phyloP scores from a whole-genome alignment of 1,139 yeast species.

The Hyphopichia buzzinii region DNA sequence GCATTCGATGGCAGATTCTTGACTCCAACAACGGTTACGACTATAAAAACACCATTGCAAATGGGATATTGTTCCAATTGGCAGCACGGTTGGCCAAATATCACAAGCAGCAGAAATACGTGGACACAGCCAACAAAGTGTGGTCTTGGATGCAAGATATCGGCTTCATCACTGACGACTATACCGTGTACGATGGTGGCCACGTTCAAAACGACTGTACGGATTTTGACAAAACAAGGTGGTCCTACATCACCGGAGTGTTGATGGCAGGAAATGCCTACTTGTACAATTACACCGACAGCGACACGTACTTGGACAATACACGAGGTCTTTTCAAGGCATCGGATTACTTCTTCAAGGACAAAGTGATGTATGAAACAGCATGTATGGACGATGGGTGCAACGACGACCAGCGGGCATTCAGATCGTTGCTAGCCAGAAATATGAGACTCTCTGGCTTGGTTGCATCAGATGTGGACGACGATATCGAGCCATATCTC shows the following conservation, averaged over 20 bases:
- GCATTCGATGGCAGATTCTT: constrained; percentile 7
- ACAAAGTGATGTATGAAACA: constrained; percentile 59
- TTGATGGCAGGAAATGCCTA: constrained; percentile 80
- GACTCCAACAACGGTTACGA: constrained; percentile 30
- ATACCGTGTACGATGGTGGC: constrained; percentile 73
- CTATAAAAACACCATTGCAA: constrained; percentile 68
- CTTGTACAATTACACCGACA: constrained; percentile 70
- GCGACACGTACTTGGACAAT: constrained; percentile 65
- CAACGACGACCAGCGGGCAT: constrained; percentile 86
- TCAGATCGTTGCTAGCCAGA: constrained; percentile 78
- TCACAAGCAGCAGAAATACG: constrained; percentile 57
- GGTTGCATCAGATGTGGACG: constrained; percentile 62
- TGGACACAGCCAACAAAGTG: constrained; percentile 54
- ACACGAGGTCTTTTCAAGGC: constrained; percentile 50
- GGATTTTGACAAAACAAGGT: constrained; percentile 55
- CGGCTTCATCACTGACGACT: constrained; percentile 31
- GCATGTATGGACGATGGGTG: constrained; percentile 73
- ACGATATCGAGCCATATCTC: constrained; percentile 48
- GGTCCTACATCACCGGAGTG: constrained; percentile 90
- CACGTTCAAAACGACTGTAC: constrained; percentile 60
- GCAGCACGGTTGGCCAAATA: constrained; percentile 68
- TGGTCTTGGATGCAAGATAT: constrained; percentile 59
- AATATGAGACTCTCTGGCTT: constrained; percentile 73
- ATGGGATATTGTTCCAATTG: constrained; percentile 64
- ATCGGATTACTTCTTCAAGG: constrained; percentile 53